Evolutionary conservation across 306 rosid species (phyloP).

Genomic region (Citrullus colocynthis): DNA sequence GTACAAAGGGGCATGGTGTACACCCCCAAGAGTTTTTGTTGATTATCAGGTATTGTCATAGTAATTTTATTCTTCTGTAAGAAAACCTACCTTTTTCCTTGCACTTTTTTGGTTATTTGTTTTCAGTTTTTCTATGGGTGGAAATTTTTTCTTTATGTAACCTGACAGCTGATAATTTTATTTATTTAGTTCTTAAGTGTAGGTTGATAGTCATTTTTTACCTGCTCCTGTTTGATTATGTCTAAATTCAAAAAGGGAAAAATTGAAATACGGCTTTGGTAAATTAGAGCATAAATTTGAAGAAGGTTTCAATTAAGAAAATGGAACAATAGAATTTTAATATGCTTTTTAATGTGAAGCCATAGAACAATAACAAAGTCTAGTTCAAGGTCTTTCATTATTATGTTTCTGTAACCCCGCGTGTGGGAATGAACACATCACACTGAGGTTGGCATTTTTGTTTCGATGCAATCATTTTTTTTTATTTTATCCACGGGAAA

Average conservation of each 20-base stretch:
- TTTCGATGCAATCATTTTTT: neutral
- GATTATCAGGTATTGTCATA: slow-evolving; percentile 67
- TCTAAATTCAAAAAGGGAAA: neutral
- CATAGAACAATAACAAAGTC: neutral
- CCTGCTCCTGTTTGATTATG: neutral
- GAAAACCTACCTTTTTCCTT: neutral
- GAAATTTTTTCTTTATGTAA: neutral
- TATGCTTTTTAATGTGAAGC: neutral
- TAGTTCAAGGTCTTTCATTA: neutral
- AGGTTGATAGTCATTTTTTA: neutral
- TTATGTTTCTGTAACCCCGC: neutral
- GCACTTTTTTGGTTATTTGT: neutral
- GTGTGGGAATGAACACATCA: neutral
- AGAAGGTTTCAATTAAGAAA: neutral
- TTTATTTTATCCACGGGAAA: neutral
- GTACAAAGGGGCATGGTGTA: slow-evolving; percentile 95
- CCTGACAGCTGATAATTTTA: neutral
- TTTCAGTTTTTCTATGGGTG: neutral
- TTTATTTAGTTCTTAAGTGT: neutral
- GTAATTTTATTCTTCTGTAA: neutral
- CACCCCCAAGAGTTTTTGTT: slow-evolving; percentile 91
- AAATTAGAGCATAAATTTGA: neutral
- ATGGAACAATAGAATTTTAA: neutral
- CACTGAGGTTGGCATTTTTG: neutral
- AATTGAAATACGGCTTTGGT: neutral